Base-by-base conservation (phyloP, 805 yeast species). In the Ogataea populi-albae region DNA sequence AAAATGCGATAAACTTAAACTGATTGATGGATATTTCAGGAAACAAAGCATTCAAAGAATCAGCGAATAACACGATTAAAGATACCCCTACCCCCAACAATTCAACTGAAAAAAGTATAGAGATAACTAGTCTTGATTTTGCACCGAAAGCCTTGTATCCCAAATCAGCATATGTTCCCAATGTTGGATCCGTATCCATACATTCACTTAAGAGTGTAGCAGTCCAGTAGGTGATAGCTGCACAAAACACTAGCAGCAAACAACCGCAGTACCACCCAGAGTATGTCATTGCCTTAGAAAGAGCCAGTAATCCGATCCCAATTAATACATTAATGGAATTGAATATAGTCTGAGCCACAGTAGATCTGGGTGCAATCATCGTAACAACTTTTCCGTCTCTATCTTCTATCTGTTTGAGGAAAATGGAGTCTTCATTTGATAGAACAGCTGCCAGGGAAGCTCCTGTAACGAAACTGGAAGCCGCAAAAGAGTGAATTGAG, bases 131-230 rank as follows among this genome's bases (percentile, higher is more conserved):
- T 50, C 95, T 73, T 2, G 93, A 95, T 21, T 66, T 67, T 2
- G 82, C 65, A 1, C 96, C 96, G 54, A 81, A 86, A 0, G 89
- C 84, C n/a, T 86, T 85, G 50, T 76, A 81, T 3, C 94, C 95
- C 32, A 88, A 68, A 62, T 88, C 96, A 0, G 95, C 94, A 57
- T 87, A 88, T 0, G 96, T 84, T 69, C 82, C 79, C 35, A 87
- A 62, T 0, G 93, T 80, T 11, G 75, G 80, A 61, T 87, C 93
- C 1, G 87, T 81, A 43, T 81, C 87, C 71, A 87, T 71, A 46
- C 95, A 79, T 40, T 73, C 70, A 10, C 91, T 80, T 39, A 88
- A 66, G 33, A 86, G 64, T 5, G 71, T 70, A 6, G 96, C 96
- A 2, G 93, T 80, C 69, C 86, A 79, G 47, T 73, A 81, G 2